Evolutionary conservation across 176 grass and related monocot species (phyloP).

Genomic region (Oryza punctata): DNA sequence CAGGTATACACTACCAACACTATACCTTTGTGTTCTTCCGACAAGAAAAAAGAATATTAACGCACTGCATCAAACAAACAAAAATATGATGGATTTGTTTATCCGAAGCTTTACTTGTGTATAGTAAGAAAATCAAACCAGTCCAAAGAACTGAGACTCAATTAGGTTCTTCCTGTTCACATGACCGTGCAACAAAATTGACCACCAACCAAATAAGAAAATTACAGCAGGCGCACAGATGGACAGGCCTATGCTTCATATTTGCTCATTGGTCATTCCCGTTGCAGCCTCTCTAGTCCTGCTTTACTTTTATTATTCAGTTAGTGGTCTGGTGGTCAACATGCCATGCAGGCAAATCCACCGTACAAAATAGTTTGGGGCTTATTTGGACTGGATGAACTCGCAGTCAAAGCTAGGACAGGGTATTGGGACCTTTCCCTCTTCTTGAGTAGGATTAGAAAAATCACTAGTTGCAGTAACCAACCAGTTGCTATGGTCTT

Average conservation of each 20-base stretch:
- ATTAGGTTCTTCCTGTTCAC: too few relatives aligned
- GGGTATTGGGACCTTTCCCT: too few relatives aligned
- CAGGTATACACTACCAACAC: constrained; percentile 17
- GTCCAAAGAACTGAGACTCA: background rate
- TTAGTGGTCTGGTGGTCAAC: too few relatives aligned
- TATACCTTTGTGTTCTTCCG: background rate
- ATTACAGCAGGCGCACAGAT: too few relatives aligned
- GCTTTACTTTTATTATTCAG: too few relatives aligned
- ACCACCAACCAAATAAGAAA: too few relatives aligned
- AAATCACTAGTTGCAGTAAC: background rate
- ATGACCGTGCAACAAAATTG: too few relatives aligned
- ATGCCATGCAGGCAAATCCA: too few relatives aligned
- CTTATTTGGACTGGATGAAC: background rate
- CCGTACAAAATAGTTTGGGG: background rate
- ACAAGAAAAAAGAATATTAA: background rate
- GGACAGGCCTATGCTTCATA: too few relatives aligned
- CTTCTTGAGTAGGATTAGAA: background rate
- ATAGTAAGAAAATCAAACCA: constrained; percentile 4
- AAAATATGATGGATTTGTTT: constrained; percentile 17
- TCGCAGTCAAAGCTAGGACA: background rate
- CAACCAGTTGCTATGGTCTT: too few relatives aligned
- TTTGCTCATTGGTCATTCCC: too few relatives aligned
- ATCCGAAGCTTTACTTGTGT: background rate
- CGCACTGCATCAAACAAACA: background rate
- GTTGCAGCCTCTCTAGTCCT: too few relatives aligned